Evolutionary conservation across 1,284 basidiomycete genomes (phyloP).

Genomic region (Polyporus tsugae): DNA sequence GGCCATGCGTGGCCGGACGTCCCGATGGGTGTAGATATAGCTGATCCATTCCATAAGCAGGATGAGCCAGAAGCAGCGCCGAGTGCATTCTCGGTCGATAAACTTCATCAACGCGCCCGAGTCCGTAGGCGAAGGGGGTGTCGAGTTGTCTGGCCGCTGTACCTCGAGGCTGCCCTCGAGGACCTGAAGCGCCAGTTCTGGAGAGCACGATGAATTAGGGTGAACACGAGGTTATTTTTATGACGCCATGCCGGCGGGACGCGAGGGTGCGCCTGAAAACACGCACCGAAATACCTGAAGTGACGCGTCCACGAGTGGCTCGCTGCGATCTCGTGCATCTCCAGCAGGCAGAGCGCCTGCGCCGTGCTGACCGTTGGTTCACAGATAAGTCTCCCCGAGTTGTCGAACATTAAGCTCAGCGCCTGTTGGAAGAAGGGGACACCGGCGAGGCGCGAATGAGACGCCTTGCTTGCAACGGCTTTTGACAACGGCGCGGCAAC

Average conservation of each 20-base stretch:
- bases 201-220: slow-evolving; percentile 4
- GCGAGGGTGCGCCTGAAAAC: not conserved
- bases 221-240: slow-evolving; percentile 2
- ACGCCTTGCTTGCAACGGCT: slow-evolving; percentile 65
- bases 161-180: slow-evolving; percentile 72
- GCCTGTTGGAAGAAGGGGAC: slow-evolving; percentile 74
- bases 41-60: slow-evolving; percentile 54
- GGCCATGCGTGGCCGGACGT: slow-evolving; percentile 39
- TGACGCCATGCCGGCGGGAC: not conserved
- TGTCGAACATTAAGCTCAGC: slow-evolving; percentile 73
- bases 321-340: slow-evolving; percentile 68
- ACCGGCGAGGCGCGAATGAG: slow-evolving; percentile 71
- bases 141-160: slow-evolving; percentile 63
- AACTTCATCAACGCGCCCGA: slow-evolving; percentile 60
- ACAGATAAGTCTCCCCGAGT: slow-evolving; percentile 63
- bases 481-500: slow-evolving; percentile 77
- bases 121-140: slow-evolving; percentile 53
- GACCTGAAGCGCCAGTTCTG: slow-evolving; percentile 72
- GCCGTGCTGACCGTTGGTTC: slow-evolving; percentile 67
- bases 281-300: slow-evolving; percentile 47
- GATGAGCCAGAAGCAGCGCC: slow-evolving; percentile 82
- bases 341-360: slow-evolving; percentile 76
- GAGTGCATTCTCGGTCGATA: slow-evolving; percentile 74
- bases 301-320: slow-evolving; percentile 48
- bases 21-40: slow-evolving; percentile 43